A percentile compares a stretch with the other conserved stretches of the same genome.
Conservation (phyloP, 2,329 filamentous ascomycete species). For the Aspergillus fijiensis region DNA sequence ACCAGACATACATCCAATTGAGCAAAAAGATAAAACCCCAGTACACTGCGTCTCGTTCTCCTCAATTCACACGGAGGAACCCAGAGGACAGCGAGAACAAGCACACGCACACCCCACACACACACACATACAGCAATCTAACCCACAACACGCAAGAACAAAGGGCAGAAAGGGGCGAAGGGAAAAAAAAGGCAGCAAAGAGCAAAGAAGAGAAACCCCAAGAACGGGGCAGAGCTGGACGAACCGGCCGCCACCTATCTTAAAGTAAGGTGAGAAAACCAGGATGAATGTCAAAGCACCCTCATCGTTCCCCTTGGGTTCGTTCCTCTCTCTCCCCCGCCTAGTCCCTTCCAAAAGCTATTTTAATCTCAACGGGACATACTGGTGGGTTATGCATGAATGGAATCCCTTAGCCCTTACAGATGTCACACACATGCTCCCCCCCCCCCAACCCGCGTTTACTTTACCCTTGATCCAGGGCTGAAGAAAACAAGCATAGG, state of each 20-base stretch:
- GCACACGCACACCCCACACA: background rate
- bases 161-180: background rate
- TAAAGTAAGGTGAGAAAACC: background rate
- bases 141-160: background rate
- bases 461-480: background rate
- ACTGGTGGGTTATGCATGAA: background rate
- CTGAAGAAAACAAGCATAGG: background rate
- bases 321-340: background rate
- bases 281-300: background rate
- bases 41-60: background rate
- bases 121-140: background rate
- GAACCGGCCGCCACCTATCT: background rate
- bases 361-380: conserved; percentile 4
- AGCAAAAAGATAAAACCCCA: background rate
- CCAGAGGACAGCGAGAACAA: background rate
- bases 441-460: background rate
- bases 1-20: background rate
- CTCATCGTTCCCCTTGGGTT: background rate
- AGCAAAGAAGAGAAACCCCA: background rate
- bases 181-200: background rate
- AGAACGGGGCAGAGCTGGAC: background rate
- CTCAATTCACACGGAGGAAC: background rate
- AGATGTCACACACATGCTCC: background rate
- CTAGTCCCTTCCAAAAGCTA: background rate
- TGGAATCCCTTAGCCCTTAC: background rate